Percentiles rank a stretch among this genome's conserved stretches.
Conservation (phyloP, 352 stramenopile species). For the Pseudoperonospora humuli region DNA sequence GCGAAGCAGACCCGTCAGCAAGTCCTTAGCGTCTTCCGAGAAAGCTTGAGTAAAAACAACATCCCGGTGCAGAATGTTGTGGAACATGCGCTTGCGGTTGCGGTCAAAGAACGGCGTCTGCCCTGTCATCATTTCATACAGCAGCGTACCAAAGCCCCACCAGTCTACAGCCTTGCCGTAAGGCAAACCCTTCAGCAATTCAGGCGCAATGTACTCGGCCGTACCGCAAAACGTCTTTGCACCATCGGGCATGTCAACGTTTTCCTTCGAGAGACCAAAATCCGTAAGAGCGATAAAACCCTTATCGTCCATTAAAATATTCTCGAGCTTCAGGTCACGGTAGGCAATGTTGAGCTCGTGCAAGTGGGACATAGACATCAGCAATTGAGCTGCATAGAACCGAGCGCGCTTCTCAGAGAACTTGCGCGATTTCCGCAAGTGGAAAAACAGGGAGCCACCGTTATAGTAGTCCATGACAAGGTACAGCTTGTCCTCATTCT, state of each 20-base stretch:
- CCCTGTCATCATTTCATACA: slow-evolving; percentile 94
- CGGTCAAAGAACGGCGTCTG: slow-evolving; percentile 93
- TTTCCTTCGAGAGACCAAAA: slow-evolving; percentile 90
- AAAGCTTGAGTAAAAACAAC: slow-evolving; percentile 84
- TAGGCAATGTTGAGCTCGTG: slow-evolving; percentile 92
- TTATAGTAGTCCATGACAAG: slow-evolving; percentile 92
- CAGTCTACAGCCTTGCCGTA: slow-evolving; percentile 91
- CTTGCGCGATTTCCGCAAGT: slow-evolving; percentile 85
- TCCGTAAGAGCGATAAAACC: slow-evolving; percentile 90
- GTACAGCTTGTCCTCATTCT: slow-evolving; percentile 91
- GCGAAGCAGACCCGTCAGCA: slow-evolving; percentile 72
- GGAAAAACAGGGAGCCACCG: slow-evolving; percentile 88
- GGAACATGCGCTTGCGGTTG: slow-evolving; percentile 93
- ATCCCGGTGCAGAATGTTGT: slow-evolving; percentile 88
- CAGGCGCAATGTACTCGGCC: slow-evolving; percentile 89
- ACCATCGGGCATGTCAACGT: slow-evolving; percentile 80
- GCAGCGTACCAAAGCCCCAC: slow-evolving; percentile 90
- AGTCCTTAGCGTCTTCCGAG: slow-evolving; percentile 79
- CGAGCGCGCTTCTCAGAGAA: slow-evolving; percentile 84
- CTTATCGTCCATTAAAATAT: slow-evolving; percentile 92
- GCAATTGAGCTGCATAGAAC: slow-evolving; percentile 88
- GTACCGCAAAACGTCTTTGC: slow-evolving; percentile 91
- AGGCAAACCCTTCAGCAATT: slow-evolving; percentile 82
- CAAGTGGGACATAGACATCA: slow-evolving; percentile 89
- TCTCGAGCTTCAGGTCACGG: slow-evolving; percentile 93